Evolutionary conservation across 495 filamentous ascomycete genomes (phyloP).

Genomic region (Rusavskia elegans): DNA sequence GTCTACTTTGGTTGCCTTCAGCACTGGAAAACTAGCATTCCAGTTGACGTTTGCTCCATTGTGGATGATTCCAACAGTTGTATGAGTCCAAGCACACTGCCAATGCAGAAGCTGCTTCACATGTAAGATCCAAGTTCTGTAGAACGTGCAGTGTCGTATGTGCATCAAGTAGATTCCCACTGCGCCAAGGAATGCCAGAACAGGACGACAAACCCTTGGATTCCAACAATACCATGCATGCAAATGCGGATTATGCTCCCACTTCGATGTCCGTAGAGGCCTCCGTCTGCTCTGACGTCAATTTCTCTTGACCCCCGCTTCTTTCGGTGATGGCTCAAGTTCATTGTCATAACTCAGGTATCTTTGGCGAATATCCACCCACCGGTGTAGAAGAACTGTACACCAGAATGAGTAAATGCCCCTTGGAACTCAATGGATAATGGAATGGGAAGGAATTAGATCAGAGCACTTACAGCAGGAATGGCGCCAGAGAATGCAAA

Average conservation of each 20-base stretch:
- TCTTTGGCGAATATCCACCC: constrained; percentile 6
- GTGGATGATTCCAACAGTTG: constrained; percentile 48
- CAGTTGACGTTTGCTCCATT: constrained; percentile 49
- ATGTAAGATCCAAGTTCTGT: too few species aligned
- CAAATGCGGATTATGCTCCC: background rate
- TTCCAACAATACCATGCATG: background rate
- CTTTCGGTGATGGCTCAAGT: background rate
- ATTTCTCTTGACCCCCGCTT: background rate
- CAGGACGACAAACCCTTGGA: background rate
- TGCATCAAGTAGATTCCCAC: too few species aligned
- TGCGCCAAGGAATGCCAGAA: too few species aligned
- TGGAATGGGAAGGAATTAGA: too few species aligned
- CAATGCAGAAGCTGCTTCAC: too few species aligned
- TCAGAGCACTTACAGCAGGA: constrained; percentile 1
- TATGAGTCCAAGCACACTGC: too few species aligned
- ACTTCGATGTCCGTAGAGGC: background rate
- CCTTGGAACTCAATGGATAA: too few species aligned
- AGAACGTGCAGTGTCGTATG: too few species aligned
- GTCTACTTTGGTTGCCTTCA: constrained; percentile 24
- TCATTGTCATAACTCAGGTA: background rate
- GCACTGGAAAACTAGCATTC: constrained; percentile 20
- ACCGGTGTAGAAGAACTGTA: constrained; percentile 8
- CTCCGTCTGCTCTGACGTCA: background rate
- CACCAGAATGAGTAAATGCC: background rate
- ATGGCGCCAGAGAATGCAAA: constrained; percentile 11